Base-by-base conservation (phyloP, 129 eudicot species). In the Artemisia tridentata region DNA sequence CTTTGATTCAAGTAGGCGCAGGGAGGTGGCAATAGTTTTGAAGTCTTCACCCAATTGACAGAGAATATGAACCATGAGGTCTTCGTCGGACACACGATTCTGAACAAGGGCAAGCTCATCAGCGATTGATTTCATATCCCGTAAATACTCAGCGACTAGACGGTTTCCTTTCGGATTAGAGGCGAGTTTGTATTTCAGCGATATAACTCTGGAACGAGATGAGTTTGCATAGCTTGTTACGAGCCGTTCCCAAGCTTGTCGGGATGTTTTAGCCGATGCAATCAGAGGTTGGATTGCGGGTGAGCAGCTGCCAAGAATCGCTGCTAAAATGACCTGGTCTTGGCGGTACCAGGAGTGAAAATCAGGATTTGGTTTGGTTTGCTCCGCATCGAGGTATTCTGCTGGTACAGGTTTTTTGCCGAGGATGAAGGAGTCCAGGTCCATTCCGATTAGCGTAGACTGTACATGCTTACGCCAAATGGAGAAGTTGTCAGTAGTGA, bases 381-480 rank as follows among this genome's bases (percentile, higher is more conserved):
- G n/a, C 0, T 63, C 77, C 25, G 27, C 14, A 0, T 27, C 70
- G 5, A 73, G 51, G 20, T 61, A 72, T 18, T 61, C 16, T 2
- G 51, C 15, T 3, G 77, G 34, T n/a, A n/a, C n/a, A 45, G 69
- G 0, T 1, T 16, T 2, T 7, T 23, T 48, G 31, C 51, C 62
- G 31, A 49, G 31, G 61, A 72, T 72, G 45, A 12, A 46, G 18
- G 23, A 17, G 12, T 21, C 3, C 2, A 47, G 77, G 11, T 61
- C 69, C 1, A 62, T 21, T 7, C 75, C 67, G 12, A 58, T 56
- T 3, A 56, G 15, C 14, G 75, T 71, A 38, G 65, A 54, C 34
- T 71, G 15, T 15, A 71, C 20, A 14, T 71, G 66, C 19, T 58
- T 34, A 18, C 19, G 75, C 75, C 75, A 71, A 10, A 71, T 38